Evolutionary conservation across 129 eudicot genomes (phyloP), one percentile per base, ranked within the genome.

Genomic region (Pittosporum tobira): DNA sequence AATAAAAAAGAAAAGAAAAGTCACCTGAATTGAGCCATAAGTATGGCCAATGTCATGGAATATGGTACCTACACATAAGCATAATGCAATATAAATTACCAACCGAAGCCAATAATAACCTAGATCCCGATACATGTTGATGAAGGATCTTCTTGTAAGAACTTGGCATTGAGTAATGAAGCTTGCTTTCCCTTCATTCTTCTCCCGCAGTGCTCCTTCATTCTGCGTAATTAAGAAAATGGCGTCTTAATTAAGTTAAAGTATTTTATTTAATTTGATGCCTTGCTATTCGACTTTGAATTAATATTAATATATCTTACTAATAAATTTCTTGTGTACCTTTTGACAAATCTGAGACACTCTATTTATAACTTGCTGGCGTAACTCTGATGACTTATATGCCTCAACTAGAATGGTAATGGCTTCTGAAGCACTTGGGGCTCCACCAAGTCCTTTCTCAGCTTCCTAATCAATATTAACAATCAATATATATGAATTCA

Each of bases 101-200:
- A 69, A 62, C 4, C 68, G 74, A 12, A 70, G 52, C 75, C 75
- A 70, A n/a, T n/a, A n/a, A n/a, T n/a, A n/a, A n/a, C n/a, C n/a
- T n/a, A n/a, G n/a, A n/a, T n/a, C n/a, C n/a, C 75, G 68, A 27
- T 44, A 70, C 75, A 70, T 70, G 58, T 62, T 70, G 40, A 44
- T 52, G 38, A 70, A 70, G 1, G 75, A 70, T 19, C 75, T 52
- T 48, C 27, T 24, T 2, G 75, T 62, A 15, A 70, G 69, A 21
- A 70, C 75, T 0, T 14, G 14, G 24, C 63, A 51, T 13, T 70
- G 75, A 7, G 69, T 52, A 8, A 62, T 52, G 69, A 62, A 61
- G 46, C 48, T 40, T 12, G 58, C 57, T 50, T 62, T 51, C 12
- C 63, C 46, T 27, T 48, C 37, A n/a, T n/a, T n/a, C n/a, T n/a